Base-by-base conservation (phyloP, 176 grass and related monocot species). In the Juncus inflexus region DNA sequence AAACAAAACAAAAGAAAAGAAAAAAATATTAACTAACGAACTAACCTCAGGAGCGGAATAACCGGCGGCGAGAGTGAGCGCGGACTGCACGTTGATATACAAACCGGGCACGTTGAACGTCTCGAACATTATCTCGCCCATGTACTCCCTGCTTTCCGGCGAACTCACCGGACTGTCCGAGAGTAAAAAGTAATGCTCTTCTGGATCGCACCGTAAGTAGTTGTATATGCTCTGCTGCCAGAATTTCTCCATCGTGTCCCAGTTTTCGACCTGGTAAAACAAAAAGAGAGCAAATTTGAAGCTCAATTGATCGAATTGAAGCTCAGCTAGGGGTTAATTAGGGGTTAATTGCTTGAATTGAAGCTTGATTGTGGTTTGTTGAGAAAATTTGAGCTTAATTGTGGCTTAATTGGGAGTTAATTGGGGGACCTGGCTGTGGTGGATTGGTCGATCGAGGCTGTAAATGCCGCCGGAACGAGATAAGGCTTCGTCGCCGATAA, bases 71-170 rank as follows among this genome's bases (percentile, higher is more conserved):
- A 97, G 84, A 60, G 88, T 85, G 74, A 97, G 94, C 60, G 91
- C 75, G 67, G 94, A 88, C 16, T 97, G 94, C 64, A 97, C 85
- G 7, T 84, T 79, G 74, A 97, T 89, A 81, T 97, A 97, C 60
- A 97, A 60, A 60, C 85, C 94, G 71, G 94, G 94, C 40, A 97
- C 74, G 65, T 97, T 92, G 74, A 97, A 97, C 11, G 94, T 97
- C 75, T 97, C 94, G 62, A 97, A 97, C 94, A 97, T 97, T 54
- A 97, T 97, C 83, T 97, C 94, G 41, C 94, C 94, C 12, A 75
- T 69, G 76, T 84, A 97, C 77, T 97, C 94, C 72, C 94, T 85
- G 83, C 89, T 88, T 88, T 97, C 94, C 61, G 94, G 94, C 42
- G 88, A 66, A 56, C 77, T 84, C 37, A 80, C 80, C 41, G 94